Percentiles rank a stretch among this genome's conserved stretches.
phyloP scores from a whole-genome alignment of 345 rosid species.

The Erodium maritimum region DNA sequence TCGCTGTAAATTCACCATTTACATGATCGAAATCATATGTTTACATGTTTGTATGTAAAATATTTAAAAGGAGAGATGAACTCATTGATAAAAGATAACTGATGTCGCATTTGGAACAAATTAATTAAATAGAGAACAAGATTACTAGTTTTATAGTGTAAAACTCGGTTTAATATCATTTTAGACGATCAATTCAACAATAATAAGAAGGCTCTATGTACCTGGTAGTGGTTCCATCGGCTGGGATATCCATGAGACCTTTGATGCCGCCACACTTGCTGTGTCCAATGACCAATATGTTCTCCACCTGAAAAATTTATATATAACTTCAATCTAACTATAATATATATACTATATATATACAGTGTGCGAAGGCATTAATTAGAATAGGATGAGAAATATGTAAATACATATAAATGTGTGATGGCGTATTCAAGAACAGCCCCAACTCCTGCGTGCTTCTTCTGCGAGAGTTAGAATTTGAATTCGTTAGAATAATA shows the following conservation, averaged over 20 bases:
- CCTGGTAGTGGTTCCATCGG: slow-evolving; percentile 40
- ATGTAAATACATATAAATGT: slow-evolving; percentile 56
- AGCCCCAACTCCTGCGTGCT: slow-evolving; percentile 64
- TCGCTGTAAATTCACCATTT: too few relatives aligned
- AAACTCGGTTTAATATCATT: too few relatives aligned
- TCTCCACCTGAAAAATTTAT: slow-evolving; percentile 97
- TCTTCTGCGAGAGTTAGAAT: slow-evolving; percentile 29
- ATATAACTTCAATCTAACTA: too few relatives aligned
- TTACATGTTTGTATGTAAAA: too few relatives aligned
- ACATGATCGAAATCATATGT: too few relatives aligned
- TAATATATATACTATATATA: neutral
- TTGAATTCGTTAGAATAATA: too few relatives aligned
- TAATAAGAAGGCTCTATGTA: too few relatives aligned
- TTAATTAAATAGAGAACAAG: too few relatives aligned
- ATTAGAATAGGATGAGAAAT: neutral
- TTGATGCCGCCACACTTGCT: slow-evolving; percentile 93
- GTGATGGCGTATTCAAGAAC: slow-evolving; percentile 94
- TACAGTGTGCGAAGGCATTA: slow-evolving; percentile 3
- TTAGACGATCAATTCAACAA: too few relatives aligned
- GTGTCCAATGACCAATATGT: slow-evolving; percentile 79
- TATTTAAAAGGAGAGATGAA: slow-evolving; percentile 10
- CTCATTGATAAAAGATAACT: too few relatives aligned
- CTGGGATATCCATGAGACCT: slow-evolving; percentile 76
- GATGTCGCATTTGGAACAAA: too few relatives aligned
- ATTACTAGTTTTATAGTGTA: too few relatives aligned